Evolutionary conservation across 805 yeast species (phyloP).

Genomic region (Saccharomycopsis synnaedendra): DNA sequence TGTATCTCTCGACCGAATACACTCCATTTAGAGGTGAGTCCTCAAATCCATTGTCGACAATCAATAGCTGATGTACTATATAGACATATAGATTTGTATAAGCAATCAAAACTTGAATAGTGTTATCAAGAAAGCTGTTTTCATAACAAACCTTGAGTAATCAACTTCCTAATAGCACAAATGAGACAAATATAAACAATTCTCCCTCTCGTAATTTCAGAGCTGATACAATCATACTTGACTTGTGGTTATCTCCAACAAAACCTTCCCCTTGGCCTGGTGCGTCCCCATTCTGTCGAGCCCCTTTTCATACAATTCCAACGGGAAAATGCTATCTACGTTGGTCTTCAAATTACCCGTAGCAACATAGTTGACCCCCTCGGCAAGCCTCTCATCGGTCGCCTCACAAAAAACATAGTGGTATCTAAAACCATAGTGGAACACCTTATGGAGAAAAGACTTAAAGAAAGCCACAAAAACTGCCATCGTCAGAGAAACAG

Average conservation of each 20-base stretch:
- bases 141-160: no score
- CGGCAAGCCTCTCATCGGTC: slow-evolving; percentile 25
- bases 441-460: not conserved
- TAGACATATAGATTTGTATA: no score
- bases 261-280: slow-evolving; percentile 58
- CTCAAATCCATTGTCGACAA: no score
- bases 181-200: no score
- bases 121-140: no score
- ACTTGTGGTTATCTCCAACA: slow-evolving; percentile 19
- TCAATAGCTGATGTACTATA: no score
- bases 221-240: not conserved
- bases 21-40: no score
- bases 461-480: not conserved
- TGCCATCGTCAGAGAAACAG: not conserved
- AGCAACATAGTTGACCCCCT: slow-evolving; percentile 34
- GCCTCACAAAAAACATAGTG: not conserved
- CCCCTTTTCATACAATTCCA: slow-evolving; percentile 45
- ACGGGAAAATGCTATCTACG: slow-evolving; percentile 47
- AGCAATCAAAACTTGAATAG: no score
- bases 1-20: no score
- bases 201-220: no score
- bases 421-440: slow-evolving; percentile 1
- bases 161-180: no score
- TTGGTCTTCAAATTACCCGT: slow-evolving; percentile 35
- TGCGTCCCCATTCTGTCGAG: slow-evolving; percentile 36